phyloP scores from a whole-genome alignment of 345 rosid species.

The Nephelium lappaceum region DNA sequence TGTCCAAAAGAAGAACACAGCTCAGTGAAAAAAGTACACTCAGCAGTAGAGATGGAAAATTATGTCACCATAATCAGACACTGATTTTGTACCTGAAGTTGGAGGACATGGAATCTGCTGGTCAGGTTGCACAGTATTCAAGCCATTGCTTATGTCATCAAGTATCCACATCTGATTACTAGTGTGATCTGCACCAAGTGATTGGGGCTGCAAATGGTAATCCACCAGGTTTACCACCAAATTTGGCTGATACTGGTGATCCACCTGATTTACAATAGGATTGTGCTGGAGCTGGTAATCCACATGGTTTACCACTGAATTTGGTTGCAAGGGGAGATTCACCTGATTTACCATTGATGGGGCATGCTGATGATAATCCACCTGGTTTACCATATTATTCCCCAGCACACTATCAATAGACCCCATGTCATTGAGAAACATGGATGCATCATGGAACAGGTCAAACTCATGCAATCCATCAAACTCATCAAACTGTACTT shows the following conservation, averaged over 20 bases:
- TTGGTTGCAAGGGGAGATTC: slow-evolving; percentile 19
- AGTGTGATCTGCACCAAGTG: slow-evolving; percentile 31
- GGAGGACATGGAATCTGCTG: slow-evolving; percentile 22
- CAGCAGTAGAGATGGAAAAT: slow-evolving; percentile 23
- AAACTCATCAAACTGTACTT: slow-evolving; percentile 32
- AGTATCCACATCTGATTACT: slow-evolving; percentile 41
- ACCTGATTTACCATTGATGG: slow-evolving; percentile 8
- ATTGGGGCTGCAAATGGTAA: slow-evolving; percentile 36
- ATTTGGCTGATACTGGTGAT: slow-evolving; percentile 24
- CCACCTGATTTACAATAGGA: slow-evolving; percentile 7
- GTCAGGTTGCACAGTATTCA: slow-evolving; percentile 25
- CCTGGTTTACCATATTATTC: slow-evolving; percentile 34
- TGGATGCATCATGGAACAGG: slow-evolving; percentile 45
- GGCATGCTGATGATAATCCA: slow-evolving; percentile 20
- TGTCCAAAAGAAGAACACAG: slow-evolving; percentile 34
- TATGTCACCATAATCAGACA: slow-evolving; percentile 7
- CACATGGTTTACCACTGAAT: slow-evolving; percentile 21
- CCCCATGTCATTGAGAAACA: slow-evolving; percentile 50
- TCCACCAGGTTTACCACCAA: slow-evolving; percentile 22
- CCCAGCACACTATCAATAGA: slow-evolving; percentile 30
- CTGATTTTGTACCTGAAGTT: slow-evolving; percentile 51
- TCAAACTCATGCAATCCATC: slow-evolving; percentile 55
- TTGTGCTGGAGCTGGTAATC: slow-evolving; percentile 22
- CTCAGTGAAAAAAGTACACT: slow-evolving; percentile 31
- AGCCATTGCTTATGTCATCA: slow-evolving; percentile 36